Evolutionary conservation across 1,284 basidiomycete genomes (phyloP).

Genomic region (Heterobasidion parviporum): DNA sequence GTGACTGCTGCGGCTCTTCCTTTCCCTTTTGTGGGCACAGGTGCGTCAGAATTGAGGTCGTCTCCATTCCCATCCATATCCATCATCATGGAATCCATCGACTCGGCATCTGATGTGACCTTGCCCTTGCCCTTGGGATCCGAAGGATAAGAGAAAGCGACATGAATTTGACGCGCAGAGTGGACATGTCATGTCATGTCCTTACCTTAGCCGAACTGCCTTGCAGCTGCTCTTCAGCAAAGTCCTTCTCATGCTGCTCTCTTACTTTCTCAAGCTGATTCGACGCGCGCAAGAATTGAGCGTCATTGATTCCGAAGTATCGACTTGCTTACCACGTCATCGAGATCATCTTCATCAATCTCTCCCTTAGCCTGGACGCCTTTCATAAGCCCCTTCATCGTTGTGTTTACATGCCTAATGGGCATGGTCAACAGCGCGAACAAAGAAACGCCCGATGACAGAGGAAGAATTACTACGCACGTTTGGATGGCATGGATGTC

Average conservation of each 20-base stretch:
- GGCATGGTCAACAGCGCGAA: not conserved
- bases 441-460: not conserved
- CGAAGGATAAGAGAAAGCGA: slow-evolving; percentile 5
- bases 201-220: slow-evolving; percentile 18
- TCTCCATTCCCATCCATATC: slow-evolving; percentile 39
- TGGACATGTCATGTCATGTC: not conserved
- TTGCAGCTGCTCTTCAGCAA: slow-evolving; percentile 32
- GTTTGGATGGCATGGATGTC: slow-evolving; percentile 84
- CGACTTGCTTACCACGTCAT: slow-evolving; percentile 52
- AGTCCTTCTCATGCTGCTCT: slow-evolving; percentile 57
- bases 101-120: slow-evolving; percentile 41
- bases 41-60: slow-evolving; percentile 32
- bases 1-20: not conserved
- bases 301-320: not conserved
- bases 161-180: not conserved
- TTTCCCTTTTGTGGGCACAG: slow-evolving; percentile 33
- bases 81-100: slow-evolving; percentile 78
- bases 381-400: slow-evolving; percentile 58
- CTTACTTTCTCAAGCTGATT: slow-evolving; percentile 56
- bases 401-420: slow-evolving; percentile 59
- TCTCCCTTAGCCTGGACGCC: slow-evolving; percentile 55
- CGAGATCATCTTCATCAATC: slow-evolving; percentile 67
- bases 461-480: slow-evolving; percentile 37
- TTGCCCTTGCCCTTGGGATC: slow-evolving; percentile 41
- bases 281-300: not conserved